These are phyloP conservation scores for Eimeria acervulina DNA, from an alignment of 169 alveolate species.

Conservation along the genomic window DNA sequence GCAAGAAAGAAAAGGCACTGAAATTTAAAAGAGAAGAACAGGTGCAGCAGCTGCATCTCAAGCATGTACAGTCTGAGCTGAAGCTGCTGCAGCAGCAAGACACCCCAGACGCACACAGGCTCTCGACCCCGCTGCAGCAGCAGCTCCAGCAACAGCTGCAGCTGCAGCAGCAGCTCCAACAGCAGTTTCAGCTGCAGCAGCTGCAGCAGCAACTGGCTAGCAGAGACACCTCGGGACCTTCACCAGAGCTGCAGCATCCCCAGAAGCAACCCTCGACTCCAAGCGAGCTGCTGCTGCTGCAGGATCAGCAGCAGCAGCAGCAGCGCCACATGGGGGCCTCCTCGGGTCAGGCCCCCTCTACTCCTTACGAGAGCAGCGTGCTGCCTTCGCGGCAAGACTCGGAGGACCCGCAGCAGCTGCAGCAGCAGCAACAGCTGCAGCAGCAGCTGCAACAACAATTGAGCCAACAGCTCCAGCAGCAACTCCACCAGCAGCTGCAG, in stretches of 20 bases:
- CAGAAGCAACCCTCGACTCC: slow-evolving; percentile 52
- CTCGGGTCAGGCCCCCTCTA: not conserved
- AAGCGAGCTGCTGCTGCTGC: not conserved
- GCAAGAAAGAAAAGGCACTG: slow-evolving; percentile 80
- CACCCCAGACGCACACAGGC: not conserved
- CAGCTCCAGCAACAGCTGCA: not conserved
- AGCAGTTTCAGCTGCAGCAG: slow-evolving; percentile 37
- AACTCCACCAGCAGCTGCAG: slow-evolving; percentile 39
- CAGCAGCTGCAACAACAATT: slow-evolving; percentile 2
- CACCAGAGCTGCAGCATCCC: slow-evolving; percentile 54
- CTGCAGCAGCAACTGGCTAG: not conserved
- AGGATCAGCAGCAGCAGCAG: slow-evolving; percentile 39
- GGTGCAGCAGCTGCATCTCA: slow-evolving; percentile 51
- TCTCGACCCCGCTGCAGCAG: slow-evolving; percentile 13
- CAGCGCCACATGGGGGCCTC: not conserved
- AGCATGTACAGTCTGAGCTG: slow-evolving; percentile 6
- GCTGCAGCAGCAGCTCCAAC: slow-evolving; percentile 35
- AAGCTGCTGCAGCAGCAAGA: slow-evolving; percentile 34
- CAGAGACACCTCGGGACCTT: not conserved
- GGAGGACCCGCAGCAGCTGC: too few species aligned
- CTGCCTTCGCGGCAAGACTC: slow-evolving; percentile 35
- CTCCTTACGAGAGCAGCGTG: slow-evolving; percentile 1
- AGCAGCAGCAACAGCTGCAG: not conserved
- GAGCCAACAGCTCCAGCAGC: slow-evolving; percentile 4
- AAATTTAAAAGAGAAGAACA: slow-evolving; percentile 60